A percentile compares a stretch with the other conserved stretches of the same genome.
These are phyloP conservation scores for Trypanosoma melophagium DNA, from an alignment of 208 protist species.

Conservation along the genomic window DNA sequence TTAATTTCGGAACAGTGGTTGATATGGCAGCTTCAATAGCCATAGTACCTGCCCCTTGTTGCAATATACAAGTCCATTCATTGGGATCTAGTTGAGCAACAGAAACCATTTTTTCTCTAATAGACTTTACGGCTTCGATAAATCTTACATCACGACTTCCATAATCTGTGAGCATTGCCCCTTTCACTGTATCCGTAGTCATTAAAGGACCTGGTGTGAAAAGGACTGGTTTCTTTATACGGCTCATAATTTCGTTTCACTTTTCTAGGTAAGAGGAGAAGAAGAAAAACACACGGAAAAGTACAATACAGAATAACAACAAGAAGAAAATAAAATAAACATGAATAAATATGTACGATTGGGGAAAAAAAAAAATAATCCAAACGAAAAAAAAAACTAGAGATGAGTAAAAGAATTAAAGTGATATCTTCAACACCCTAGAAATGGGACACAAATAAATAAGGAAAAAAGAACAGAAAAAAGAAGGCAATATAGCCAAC, in stretches of 20 bases:
- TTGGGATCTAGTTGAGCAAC: slow-evolving; percentile 47
- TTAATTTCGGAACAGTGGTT: slow-evolving; percentile 51
- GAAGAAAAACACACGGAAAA: background rate
- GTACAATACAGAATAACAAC: background rate
- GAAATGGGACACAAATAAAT: no score
- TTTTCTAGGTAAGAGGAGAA: background rate
- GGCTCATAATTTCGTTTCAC: background rate
- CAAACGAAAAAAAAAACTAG: background rate
- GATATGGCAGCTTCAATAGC: slow-evolving; percentile 79
- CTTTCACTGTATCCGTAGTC: slow-evolving; percentile 73
- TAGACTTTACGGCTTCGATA: slow-evolving; percentile 66
- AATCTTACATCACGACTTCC: slow-evolving; percentile 80
- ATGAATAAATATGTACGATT: no score
- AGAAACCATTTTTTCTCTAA: slow-evolving; percentile 55
- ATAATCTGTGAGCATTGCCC: slow-evolving; percentile 79
- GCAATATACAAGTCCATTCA: slow-evolving; percentile 69
- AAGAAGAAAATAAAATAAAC: slow-evolving; percentile 5
- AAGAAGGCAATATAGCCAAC: no score
- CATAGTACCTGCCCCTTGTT: slow-evolving; percentile 84
- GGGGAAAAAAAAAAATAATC: background rate
- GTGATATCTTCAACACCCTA: no score
- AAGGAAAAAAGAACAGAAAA: no score
- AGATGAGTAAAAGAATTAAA: no score
- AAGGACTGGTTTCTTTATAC: slow-evolving; percentile 47
- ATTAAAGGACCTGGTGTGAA: slow-evolving; percentile 86